These are phyloP conservation scores for Eimeria maxima DNA, from an alignment of 169 alveolate genomes.

Conservation along the genomic window DNA sequence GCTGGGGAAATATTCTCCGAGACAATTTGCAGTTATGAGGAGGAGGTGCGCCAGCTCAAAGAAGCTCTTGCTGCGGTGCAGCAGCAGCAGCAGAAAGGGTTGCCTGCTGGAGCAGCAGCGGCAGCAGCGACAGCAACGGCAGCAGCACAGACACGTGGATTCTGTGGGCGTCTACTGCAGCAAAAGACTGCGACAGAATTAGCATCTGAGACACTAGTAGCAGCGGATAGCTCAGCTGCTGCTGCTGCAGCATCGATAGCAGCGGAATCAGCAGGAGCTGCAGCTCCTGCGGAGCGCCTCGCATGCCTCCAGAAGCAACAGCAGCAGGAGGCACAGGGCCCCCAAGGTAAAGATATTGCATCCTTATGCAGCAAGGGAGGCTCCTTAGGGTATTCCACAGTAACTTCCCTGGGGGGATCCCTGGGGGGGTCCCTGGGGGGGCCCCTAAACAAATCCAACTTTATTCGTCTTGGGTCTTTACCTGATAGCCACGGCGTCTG, in stretches of 20 bases:
- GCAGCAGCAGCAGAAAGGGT: conserved; percentile 33
- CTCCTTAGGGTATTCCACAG: neutral
- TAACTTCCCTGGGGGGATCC: conserved; percentile 73
- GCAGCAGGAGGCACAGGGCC: neutral
- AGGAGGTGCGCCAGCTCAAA: conserved; percentile 11
- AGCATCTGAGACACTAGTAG: neutral
- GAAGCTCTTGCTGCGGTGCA: conserved; percentile 47
- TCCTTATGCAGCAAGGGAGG: neutral
- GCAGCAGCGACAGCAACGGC: conserved; percentile 39
- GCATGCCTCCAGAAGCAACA: neutral
- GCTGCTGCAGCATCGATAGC: neutral
- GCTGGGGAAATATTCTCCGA: conserved; percentile 14
- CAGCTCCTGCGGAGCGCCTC: neutral
- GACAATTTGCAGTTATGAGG: conserved; percentile 49
- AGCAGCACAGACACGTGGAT: neutral
- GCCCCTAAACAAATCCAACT: conserved; percentile 93
- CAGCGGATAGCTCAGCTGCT: neutral
- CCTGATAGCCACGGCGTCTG: conserved; percentile 86
- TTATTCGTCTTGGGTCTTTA: conserved; percentile 88
- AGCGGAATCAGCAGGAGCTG: conserved; percentile 29
- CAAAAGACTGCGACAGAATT: neutral
- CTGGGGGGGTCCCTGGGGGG: conserved; percentile 89
- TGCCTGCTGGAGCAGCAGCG: conserved; percentile 32
- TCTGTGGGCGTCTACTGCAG: conserved; percentile 7
- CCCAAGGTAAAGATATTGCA: neutral